A percentile compares a stretch with the other conserved stretches of the same genome.
phyloP scores from a whole-genome alignment of 371 early-diverging fungal species.

The Cokeromyces recurvatus region DNA sequence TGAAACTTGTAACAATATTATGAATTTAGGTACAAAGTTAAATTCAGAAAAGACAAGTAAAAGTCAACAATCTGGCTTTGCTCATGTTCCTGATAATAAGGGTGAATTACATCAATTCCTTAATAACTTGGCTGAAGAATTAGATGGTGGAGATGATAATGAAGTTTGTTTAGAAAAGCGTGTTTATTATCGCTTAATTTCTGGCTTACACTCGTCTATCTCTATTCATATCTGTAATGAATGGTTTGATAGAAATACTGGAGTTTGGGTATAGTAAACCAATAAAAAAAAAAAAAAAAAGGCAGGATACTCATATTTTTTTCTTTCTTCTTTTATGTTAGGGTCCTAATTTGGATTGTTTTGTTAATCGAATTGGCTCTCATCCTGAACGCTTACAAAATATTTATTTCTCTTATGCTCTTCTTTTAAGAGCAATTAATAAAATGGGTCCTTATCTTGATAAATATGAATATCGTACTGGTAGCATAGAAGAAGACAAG shows the following conservation, averaged over 20 bases:
- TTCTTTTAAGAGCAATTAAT: conserved; percentile 78
- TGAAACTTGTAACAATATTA: conserved; percentile 36
- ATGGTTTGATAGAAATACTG: conserved; percentile 79
- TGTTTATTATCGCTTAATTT: conserved; percentile 89
- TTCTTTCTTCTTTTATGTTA: conserved; percentile 5
- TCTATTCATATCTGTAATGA: conserved; percentile 95
- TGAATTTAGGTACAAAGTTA: conserved; percentile 14
- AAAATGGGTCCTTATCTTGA: conserved; percentile 80
- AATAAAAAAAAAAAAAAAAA: no score
- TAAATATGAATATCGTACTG: conserved; percentile 65
- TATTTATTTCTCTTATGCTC: conserved; percentile 87
- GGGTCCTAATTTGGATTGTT: conserved; percentile 87
- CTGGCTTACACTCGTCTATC: conserved; percentile 96
- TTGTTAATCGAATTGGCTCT: conserved; percentile 77
- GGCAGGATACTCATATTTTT: conserved; percentile 2
- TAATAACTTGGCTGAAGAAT: conserved; percentile 49
- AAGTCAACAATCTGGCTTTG: conserved; percentile 26
- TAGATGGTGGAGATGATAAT: conserved; percentile 23
- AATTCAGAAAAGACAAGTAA: not conserved
- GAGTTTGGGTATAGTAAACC: conserved; percentile 92
- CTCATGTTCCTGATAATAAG: conserved; percentile 25
- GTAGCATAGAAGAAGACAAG: conserved; percentile 48
- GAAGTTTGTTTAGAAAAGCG: conserved; percentile 85
- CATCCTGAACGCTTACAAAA: conserved; percentile 92
- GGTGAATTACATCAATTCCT: conserved; percentile 34